Evolutionary conservation across 2,329 filamentous ascomycete genomes (phyloP).

Genomic region (Exserohilum rostratum): DNA sequence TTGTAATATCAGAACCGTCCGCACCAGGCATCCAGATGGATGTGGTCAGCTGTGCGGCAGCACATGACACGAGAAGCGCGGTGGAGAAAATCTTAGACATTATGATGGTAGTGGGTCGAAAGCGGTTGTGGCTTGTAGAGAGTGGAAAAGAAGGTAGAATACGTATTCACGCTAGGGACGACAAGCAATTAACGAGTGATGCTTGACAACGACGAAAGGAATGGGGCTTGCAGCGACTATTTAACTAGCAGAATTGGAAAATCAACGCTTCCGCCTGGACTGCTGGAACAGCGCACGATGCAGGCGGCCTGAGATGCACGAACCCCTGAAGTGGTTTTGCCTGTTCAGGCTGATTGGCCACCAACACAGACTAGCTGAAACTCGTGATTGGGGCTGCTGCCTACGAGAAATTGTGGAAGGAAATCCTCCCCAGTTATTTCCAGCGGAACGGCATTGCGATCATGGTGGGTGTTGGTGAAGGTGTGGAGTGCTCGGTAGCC

Average conservation of each 20-base stretch:
- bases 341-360: conserved; percentile 3
- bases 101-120: conserved; percentile 1
- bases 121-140: neutral
- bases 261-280: neutral
- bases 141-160: neutral
- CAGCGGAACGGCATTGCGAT: neutral
- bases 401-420: conserved; percentile 1
- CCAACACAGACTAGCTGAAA: conserved; percentile 1
- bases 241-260: conserved; percentile 3
- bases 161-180: neutral
- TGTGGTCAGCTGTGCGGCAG: conserved; percentile 36
- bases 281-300: conserved; percentile 6
- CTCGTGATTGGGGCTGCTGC: conserved; percentile 2
- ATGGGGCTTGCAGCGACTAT: conserved; percentile 6
- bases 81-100: conserved; percentile 33
- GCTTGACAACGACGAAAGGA: neutral
- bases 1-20: conserved; percentile 15
- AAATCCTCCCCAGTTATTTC: conserved; percentile 1
- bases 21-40: conserved; percentile 35
- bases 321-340: neutral
- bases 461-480: neutral
- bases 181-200: conserved; percentile 10
- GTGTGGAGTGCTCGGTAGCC: neutral
- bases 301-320: conserved; percentile 11
- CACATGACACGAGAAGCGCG: conserved; percentile 28